Base-by-base conservation (phyloP, 495 filamentous ascomycete species). In the Poronia punctata region DNA sequence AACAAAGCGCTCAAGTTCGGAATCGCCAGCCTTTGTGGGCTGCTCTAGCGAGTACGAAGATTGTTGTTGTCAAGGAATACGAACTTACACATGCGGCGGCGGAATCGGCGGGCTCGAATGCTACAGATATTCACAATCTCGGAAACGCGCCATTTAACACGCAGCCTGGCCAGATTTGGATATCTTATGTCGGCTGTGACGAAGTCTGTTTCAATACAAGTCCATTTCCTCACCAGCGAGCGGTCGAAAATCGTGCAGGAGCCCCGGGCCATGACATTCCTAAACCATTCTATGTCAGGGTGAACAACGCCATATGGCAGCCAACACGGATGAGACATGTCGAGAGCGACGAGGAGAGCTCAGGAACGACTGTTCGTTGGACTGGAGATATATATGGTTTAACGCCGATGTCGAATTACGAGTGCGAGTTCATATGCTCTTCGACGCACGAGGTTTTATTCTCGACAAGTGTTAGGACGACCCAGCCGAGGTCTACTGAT, bases 21-120 rank as follows among this genome's bases (percentile, higher is more conserved):
- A 88, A 84, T 53, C 78, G 84, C 40, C 89, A 96, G 66, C 89
- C 89, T 29, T 78, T 96, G 38, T 96, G 89, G 89, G 86, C 89
- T 38, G 89, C 88, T 8, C 76, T 95, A 44, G 89, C 89, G 19
- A 92, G 86, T 60, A 93, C 86, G 39, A 96, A 94, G 63, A 88
- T 95, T 50, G 89, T 88, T 30, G 82, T 94, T 54, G 79, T 89
- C 54, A 88, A 92, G 55, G 88, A 94, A 67, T 89, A 88, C 57
- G 88, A 94, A 56, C 78, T 89, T 62, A 85, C 83, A 39, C 82
- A 87, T 58, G 78, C 82, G 24, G 70, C 84, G 31, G 79, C 80
- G 22, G 70, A 95, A 69, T 80, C 84, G 45, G 67, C 72, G 37
- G 74, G 84, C 59, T 74, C 82, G 53, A 73, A 86, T 61, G 83